Evolutionary conservation across 2,329 filamentous ascomycete genomes (phyloP), one percentile per base, ranked within the genome.

Genomic region (Zarea fungicola): DNA sequence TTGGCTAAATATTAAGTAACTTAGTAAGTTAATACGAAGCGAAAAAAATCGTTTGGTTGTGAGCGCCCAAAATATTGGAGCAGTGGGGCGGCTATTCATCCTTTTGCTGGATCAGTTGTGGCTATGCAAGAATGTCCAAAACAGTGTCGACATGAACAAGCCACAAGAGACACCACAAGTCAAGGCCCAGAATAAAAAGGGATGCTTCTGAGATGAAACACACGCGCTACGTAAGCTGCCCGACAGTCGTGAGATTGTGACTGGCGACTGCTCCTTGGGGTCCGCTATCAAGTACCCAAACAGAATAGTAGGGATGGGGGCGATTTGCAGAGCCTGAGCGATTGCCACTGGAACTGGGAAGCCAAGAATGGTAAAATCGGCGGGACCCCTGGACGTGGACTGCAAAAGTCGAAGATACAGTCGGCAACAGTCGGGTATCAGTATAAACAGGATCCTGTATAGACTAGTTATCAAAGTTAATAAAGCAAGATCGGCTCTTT

Each of bases 101-200:
- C 26, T 29, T 7, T 29, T 29, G 7, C 13, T n/a, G n/a, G n/a
- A 13, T 29, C 26, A 7, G 13, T 29, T 45, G 42, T 45, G 42
- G 42, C 42, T 45, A 45, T 45, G 42, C 42, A 32, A 45, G 42
- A 45, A 31, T 36, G 25, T 31, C 42, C 42, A 28, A 45, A 45
- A 45, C 42, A 36, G n/a, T n/a, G n/a, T 32, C 18, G 19, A 23
- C 19, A 37, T 21, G 23, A 18, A 23, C 19, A 28, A 3, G 22
- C 13, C 22, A 26, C 16, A 19, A 25, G 18, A 26, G 32, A 11
- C 11, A 21, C 13, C 26, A 7, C 13, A 7, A 29, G 26, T 7
- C 26, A 29, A 7, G 13, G 26, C 26, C 7, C 13, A 13, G 26
- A 29, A 29, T 7, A 37, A 21, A 23, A 29, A 37, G 42, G 22